Conservation (phyloP, 2,329 filamentous ascomycete species). For the Didymella segeticola region DNA sequence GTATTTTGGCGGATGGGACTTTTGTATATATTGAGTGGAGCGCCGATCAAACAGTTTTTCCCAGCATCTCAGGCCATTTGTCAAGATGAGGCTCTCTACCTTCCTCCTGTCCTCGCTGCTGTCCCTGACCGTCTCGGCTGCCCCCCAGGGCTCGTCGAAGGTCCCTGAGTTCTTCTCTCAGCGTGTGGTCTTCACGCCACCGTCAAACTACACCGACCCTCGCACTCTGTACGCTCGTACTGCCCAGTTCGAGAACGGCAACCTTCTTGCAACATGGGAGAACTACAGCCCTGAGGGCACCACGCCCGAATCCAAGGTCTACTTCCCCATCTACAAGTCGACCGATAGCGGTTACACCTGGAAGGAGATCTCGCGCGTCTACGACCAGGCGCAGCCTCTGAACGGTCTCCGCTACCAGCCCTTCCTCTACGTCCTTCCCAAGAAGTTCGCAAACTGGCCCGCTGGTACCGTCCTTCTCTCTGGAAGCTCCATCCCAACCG, state of each 20-base stretch:
- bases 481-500: conserved; percentile 64
- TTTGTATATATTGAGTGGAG: conserved; percentile 8
- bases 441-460: conserved; percentile 63
- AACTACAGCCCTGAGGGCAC: conserved; percentile 56
- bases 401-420: conserved; percentile 75
- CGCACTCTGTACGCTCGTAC: conserved; percentile 61
- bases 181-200: conserved; percentile 53
- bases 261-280: conserved; percentile 62
- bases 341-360: conserved; percentile 61
- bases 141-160: conserved; percentile 27
- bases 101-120: conserved; percentile 34
- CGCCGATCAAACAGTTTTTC: conserved; percentile 6
- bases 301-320: conserved; percentile 45
- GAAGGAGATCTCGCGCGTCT: conserved; percentile 67
- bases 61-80: conserved; percentile 11
- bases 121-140: conserved; percentile 28
- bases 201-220: conserved; percentile 54
- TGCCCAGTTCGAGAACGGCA: conserved; percentile 53
- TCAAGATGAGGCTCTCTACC: conserved; percentile 42
- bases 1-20: neutral
- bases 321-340: conserved; percentile 57
- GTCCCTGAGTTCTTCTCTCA: conserved; percentile 38
- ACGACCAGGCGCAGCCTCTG: conserved; percentile 69
- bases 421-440: conserved; percentile 68
- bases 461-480: conserved; percentile 69